Evolutionary conservation across 1,284 basidiomycete genomes (phyloP).

Genomic region (Ceratobasidium sp.): DNA sequence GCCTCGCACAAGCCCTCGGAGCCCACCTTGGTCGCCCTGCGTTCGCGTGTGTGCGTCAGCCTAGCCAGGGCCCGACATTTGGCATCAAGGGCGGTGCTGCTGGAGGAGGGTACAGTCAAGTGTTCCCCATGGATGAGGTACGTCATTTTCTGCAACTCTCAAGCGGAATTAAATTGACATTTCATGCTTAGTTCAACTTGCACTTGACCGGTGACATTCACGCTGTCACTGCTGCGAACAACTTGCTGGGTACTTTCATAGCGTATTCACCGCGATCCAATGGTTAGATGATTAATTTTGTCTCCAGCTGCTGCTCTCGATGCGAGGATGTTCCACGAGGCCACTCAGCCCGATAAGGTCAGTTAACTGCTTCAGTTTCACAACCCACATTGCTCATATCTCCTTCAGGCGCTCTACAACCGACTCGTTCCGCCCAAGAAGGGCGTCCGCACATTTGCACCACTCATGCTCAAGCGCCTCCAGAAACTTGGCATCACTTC

Average conservation of each 20-base stretch:
- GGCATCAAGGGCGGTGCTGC: conserved; percentile 99
- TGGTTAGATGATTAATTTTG: not conserved
- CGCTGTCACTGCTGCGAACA: conserved; percentile 97
- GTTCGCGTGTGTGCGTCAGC: conserved; percentile 99
- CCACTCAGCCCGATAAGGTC: conserved; percentile 93
- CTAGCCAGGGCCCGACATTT: conserved; percentile 98
- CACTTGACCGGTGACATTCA: conserved; percentile 99
- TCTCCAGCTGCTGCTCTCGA: conserved; percentile 89
- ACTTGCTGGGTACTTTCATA: conserved; percentile 75
- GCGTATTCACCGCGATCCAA: too few species aligned
- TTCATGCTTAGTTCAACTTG: conserved; percentile 78
- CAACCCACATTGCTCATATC: not conserved
- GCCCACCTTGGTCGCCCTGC: conserved; percentile 92
- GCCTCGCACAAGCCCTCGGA: conserved; percentile 95
- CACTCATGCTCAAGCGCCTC: conserved; percentile 95
- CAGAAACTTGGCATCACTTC: conserved; percentile 96
- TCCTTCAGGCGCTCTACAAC: conserved; percentile 78
- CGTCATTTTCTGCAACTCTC: conserved; percentile 45
- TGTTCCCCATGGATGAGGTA: conserved; percentile 99
- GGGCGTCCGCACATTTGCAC: conserved; percentile 93
- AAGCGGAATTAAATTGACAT: not conserved
- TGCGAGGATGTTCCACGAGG: conserved; percentile 98
- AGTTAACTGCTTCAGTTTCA: conserved; percentile 11
- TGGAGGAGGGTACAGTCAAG: conserved; percentile 98
- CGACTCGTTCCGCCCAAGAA: conserved; percentile 94